Percentiles rank a stretch among this genome's conserved stretches.
phyloP scores from a whole-genome alignment of 768 basidiomycete species.

The Mycena leptocephala region DNA sequence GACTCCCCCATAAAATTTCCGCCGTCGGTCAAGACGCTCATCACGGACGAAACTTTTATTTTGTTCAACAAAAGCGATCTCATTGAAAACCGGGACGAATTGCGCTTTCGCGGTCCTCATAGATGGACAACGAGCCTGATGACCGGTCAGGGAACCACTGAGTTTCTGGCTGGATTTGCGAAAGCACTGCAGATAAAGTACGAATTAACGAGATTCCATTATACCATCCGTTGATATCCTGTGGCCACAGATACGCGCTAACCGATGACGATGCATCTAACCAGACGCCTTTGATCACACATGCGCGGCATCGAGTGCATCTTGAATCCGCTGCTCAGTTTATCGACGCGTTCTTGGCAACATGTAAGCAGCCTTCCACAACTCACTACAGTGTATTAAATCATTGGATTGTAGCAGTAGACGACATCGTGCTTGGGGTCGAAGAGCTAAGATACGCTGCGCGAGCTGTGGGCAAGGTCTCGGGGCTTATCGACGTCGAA shows the following conservation, averaged over 20 bases:
- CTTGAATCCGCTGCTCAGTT: constrained; percentile 77
- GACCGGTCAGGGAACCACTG: constrained; percentile 69
- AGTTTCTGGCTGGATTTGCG: constrained; percentile 76
- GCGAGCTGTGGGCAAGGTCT: constrained; percentile 87
- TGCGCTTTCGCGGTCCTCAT: constrained; percentile 16
- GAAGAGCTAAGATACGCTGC: constrained; percentile 93
- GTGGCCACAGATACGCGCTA: constrained; percentile 44
- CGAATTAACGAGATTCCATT: constrained; percentile 20
- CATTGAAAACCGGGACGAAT: not conserved
- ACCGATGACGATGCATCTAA: constrained; percentile 40
- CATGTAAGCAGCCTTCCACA: constrained; percentile 50
- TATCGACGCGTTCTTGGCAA: constrained; percentile 73
- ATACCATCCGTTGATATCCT: not conserved
- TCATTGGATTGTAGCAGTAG: constrained; percentile 57
- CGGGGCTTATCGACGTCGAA: constrained; percentile 86
- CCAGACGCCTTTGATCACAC: constrained; percentile 80
- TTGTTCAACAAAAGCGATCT: constrained; percentile 89
- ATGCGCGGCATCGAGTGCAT: constrained; percentile 85
- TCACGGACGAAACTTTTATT: constrained; percentile 74
- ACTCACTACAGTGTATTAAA: not conserved
- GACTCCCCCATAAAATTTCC: constrained; percentile 55
- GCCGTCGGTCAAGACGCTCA: constrained; percentile 61
- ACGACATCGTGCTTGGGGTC: constrained; percentile 87
- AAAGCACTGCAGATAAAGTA: constrained; percentile 67
- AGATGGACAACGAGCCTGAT: constrained; percentile 78